These are phyloP conservation scores for Suhomyces kunorum DNA, from an alignment of 1,139 yeast species.

Conservation along the genomic window DNA sequence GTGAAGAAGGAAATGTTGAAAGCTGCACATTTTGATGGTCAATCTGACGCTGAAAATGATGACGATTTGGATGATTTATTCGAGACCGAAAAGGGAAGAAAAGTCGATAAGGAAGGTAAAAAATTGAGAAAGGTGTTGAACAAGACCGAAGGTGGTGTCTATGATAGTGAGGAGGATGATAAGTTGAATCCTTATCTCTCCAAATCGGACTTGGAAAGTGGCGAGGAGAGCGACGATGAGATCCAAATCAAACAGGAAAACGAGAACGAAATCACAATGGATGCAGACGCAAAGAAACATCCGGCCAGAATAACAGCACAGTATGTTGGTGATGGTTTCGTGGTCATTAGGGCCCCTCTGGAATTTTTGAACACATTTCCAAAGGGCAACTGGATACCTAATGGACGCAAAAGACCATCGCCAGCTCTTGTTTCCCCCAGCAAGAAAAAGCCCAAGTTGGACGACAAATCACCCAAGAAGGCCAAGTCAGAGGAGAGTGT, in stretches of 20 bases:
- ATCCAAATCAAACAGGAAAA: conserved; percentile 46
- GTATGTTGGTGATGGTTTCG: conserved; percentile 62
- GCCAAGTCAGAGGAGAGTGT: conserved; percentile 20
- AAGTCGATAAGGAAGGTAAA: conserved; percentile 90
- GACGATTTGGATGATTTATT: conserved; percentile 66
- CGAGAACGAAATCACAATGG: conserved; percentile 30
- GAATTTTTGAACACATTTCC: conserved; percentile 69
- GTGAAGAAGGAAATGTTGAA: conserved; percentile 88
- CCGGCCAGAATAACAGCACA: conserved; percentile 44
- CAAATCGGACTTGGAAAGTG: conserved; percentile 66
- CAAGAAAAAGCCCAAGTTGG: conserved; percentile 46
- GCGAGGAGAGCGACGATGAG: conserved; percentile 42
- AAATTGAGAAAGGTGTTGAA: conserved; percentile 80
- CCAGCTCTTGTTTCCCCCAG: conserved; percentile 27
- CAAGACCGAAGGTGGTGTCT: conserved; percentile 85
- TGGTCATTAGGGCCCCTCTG: conserved; percentile 65
- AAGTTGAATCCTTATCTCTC: conserved; percentile 75
- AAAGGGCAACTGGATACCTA: conserved; percentile 82
- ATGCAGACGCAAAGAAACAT: conserved; percentile 10
- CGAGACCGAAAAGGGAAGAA: conserved; percentile 61
- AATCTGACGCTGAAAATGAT: conserved; percentile 57
- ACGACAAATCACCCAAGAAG: conserved; percentile 22
- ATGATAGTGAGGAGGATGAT: conserved; percentile 83
- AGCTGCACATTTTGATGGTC: conserved; percentile 73
- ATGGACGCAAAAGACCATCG: conserved; percentile 46